A percentile compares a stretch with the other conserved stretches of the same genome.
These are phyloP conservation scores for Theobroma grandiflorum DNA, from an alignment of 441 rosid species.

Conservation along the genomic window DNA sequence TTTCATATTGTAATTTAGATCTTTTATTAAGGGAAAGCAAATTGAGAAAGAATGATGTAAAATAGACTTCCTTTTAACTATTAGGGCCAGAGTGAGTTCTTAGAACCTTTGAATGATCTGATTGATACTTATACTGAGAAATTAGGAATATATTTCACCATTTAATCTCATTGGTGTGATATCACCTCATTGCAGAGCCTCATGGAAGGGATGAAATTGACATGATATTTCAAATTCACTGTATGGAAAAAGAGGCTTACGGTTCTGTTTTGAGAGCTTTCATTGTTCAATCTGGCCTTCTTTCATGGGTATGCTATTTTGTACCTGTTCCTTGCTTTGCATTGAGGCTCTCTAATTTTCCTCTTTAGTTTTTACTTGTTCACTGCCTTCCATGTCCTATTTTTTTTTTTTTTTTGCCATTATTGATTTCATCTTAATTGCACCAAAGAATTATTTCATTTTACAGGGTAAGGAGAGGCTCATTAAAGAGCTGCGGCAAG, in stretches of 20 bases:
- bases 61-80: neutral
- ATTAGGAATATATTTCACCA: neutral
- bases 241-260: slow-evolving; percentile 33
- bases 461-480: slow-evolving; percentile 37
- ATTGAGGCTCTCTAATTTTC: neutral
- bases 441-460: neutral
- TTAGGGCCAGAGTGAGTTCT: neutral
- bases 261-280: slow-evolving; percentile 36
- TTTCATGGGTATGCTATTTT: slow-evolving; percentile 38
- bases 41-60: neutral
- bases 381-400: neutral
- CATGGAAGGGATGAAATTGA: slow-evolving; percentile 21
- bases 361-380: neutral
- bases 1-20: neutral
- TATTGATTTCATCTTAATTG: neutral
- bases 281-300: slow-evolving; percentile 38
- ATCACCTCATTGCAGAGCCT: neutral
- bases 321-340: neutral
- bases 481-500: slow-evolving; percentile 34
- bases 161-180: slow-evolving; percentile 9
- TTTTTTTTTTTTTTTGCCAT: neutral
- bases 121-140: neutral
- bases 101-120: neutral
- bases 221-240: slow-evolving; percentile 26
- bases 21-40: neutral